Base-by-base conservation (phyloP, 345 rosid genomes). In the Aegle marmelos region DNA sequence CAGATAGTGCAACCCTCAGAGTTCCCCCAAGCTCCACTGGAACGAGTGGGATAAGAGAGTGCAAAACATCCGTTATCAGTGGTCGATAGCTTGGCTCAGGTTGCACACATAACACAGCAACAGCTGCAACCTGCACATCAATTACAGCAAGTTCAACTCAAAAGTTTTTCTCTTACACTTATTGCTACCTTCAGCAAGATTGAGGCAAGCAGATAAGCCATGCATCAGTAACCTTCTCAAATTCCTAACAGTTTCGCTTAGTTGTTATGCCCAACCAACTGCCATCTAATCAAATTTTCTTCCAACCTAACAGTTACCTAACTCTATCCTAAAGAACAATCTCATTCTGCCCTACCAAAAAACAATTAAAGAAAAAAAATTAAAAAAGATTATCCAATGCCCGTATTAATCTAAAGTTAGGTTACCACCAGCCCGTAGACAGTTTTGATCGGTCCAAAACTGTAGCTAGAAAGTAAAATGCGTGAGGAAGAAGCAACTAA, bases 71-170 rank as follows among this genome's bases (percentile, higher is more conserved):
- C 0, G 91, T 89, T 39, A 96, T 94, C 74, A 96, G 86, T 0
- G 99, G 99, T 1, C 99, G 90, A 68, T 96, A 96, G 68, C 94
- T 86, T 22, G 98, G 97, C 78, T 96, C 98, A 6, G 98, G 93
- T 82, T 96, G 99, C 80, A 96, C 90, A 69, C 98, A 96, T 74
- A 96, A 82, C 39, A 96, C 90, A 36, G 99, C 97, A 66, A 96
- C 97, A 41, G 99, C 99, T 0, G 99, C 99, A 36, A 94, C 97
- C 99, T 95, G 84, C 85, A 88, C 34, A 78, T 16, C 39, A 39
- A 33, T 13, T 28, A 34, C n/a, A 17, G 21, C 28, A 62, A 64
- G 33, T 41, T 48, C 33, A 76, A 33, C 0, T n/a, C 16, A 37
- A 5, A 5, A 1, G 1, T 27, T 48, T 68, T 25, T 68, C 14